Base-by-base conservation (phyloP, 805 yeast genomes). In the Candida schatavii region DNA sequence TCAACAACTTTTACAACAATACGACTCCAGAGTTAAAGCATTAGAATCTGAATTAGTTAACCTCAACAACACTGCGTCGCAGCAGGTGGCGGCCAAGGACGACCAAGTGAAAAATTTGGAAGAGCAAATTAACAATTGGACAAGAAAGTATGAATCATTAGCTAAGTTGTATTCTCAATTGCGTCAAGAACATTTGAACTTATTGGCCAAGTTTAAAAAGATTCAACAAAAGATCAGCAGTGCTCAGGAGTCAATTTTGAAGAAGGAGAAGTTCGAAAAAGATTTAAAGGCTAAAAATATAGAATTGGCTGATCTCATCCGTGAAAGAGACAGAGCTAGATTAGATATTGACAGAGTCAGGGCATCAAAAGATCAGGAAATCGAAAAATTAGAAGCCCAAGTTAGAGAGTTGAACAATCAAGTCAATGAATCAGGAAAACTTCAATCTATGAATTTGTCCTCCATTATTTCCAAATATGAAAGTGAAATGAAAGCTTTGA, bases 111-210 rank as follows among this genome's bases (percentile, higher is more conserved):
- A 41, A 41, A 72, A 75, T 41, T 59, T 88, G 35, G 88, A 84
- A 54, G 90, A 86, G 41, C 96, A 89, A 62, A 74, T 85, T 32
- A 68, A 62, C 21, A 75, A 78, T 46, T 90, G 96, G 96, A 80
- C 86, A 47, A 78, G 78, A 41, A 90, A 90, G 66, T 90, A 90
- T 63, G 96, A 89, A 56, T 76, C 93, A 0, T 72, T 90, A 47
- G 97, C 97, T 4, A 88, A 88, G 55, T 71, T 90, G 49, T 90
- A 90, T 61, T 83, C 95, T 2, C 96, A 89, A 64, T 71, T 90
- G 51, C 83, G 97, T 57, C 95, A 87, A 63, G 97, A 90, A 63
- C 97, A 90, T 58, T 72, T 90, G 55, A 85, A 82, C 47, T 65
- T 89, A 42, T 73, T 90, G 56, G 74, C 85, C 39, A 84, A 83